Evolutionary conservation across 495 filamentous ascomycete species (phyloP), one percentile per base, ranked within the genome.

Genomic region (Chaetomium cochliodes): DNA sequence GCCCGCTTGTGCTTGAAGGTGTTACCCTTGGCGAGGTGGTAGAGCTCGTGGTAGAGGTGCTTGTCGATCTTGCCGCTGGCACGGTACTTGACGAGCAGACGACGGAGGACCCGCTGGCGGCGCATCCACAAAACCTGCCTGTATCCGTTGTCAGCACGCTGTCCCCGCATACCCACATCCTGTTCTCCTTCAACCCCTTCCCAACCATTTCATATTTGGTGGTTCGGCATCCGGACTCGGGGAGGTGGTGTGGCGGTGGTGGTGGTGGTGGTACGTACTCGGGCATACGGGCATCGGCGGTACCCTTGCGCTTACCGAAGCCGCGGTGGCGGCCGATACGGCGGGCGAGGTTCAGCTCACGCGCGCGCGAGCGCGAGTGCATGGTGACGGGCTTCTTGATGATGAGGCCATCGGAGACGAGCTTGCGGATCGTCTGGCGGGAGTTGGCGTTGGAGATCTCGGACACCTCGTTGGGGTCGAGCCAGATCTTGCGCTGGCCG

Each of bases 1-100:
- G 91, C 94, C 77, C 94, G 90, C 92, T 97, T 99, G 89, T 99
- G 94, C 92, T 99, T 99, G 90, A 99, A 99, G 79, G 94, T 93
- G 88, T 99, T 99, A 96, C 94, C 94, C 92, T 99, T 99, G 88
- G 89, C 90, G 74, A 96, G 83, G 81, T 97, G 93, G 86, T 99
- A 99, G 69, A 99, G 92, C 85, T 97, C 91, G 86, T 99, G 94
- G 87, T 99, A 99, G 59, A 99, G 92, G 86, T 99, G 96, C 88
- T 99, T 99, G 85, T 99, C 94, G 81, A 99, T 99, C 90, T 99
- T 99, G 81, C 94, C 94, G 76, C 88, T 88, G 78, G 92, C 93
- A 82, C 94, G 94, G 86, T 99, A 99, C 84, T 97, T 96, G 85
- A 96, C 93, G 71, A 99, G 87, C 53, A 99, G 90, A 80, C 94